phyloP scores from a whole-genome alignment of 345 rosid genomes.

The Pseudoturritis turrita region DNA sequence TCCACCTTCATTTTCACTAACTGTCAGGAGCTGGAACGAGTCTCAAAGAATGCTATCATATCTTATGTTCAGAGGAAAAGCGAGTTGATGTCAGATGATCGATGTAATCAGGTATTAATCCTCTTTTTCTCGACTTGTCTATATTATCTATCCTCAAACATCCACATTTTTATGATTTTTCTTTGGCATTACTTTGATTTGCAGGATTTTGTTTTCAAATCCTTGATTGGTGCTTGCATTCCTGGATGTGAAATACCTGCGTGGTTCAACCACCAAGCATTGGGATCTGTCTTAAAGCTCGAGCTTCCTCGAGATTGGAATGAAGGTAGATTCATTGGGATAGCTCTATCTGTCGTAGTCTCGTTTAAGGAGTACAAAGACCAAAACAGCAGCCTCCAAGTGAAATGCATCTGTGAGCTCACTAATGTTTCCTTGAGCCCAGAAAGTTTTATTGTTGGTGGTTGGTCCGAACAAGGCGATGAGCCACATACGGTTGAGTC shows the following conservation, averaged over 20 bases:
- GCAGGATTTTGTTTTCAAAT: slow-evolving; percentile 11
- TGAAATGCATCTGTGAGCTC: slow-evolving; percentile 5
- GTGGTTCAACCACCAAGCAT: not conserved
- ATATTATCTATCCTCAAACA: not conserved
- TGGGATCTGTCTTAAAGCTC: not conserved
- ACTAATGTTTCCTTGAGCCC: not conserved
- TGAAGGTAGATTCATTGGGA: not conserved
- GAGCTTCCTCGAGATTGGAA: not conserved
- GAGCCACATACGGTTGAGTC: not conserved
- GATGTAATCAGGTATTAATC: too few relatives aligned
- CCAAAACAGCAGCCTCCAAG: not conserved
- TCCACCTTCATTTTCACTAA: too few relatives aligned
- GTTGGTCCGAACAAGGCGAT: not conserved
- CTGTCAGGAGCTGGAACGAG: too few relatives aligned
- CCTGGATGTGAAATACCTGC: slow-evolving; percentile 22
- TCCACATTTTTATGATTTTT: not conserved
- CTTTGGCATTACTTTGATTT: not conserved
- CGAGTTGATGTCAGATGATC: too few relatives aligned
- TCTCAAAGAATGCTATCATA: too few relatives aligned
- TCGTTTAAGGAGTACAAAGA: not conserved
- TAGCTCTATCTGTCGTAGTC: slow-evolving; percentile 2
- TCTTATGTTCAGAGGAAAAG: too few relatives aligned
- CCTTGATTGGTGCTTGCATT: slow-evolving; percentile 4
- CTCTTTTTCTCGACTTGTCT: not conserved
- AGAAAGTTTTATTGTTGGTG: not conserved